These are phyloP conservation scores for Coemansia sp. DNA, from an alignment of 192 early-diverging fungal species.

Conservation along the genomic window DNA sequence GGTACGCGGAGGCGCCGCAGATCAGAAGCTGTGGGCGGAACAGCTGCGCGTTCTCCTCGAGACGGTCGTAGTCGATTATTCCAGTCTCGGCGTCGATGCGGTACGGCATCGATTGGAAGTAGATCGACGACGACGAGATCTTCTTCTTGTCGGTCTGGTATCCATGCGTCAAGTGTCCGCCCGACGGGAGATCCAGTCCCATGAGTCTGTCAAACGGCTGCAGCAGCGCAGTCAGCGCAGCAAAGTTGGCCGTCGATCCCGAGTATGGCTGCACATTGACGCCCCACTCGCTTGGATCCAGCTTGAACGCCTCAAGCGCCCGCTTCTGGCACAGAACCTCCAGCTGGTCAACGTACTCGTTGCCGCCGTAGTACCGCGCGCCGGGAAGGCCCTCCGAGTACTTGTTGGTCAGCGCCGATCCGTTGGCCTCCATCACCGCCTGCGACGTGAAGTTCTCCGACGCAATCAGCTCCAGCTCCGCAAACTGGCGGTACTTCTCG, in stretches of 20 bases:
- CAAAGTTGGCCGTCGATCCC: conserved; percentile 98
- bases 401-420: conserved; percentile 99
- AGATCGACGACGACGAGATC: conserved; percentile 99
- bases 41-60: conserved; percentile 90
- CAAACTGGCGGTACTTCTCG: conserved; percentile 98
- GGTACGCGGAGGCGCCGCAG: conserved; percentile 98
- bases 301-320: conserved; percentile 90
- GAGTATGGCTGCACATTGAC: conserved; percentile 99
- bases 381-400: conserved; percentile 99
- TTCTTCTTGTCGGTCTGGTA: conserved; percentile 99
- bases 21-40: conserved; percentile 99
- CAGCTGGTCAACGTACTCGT: conserved; percentile 95
- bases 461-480: conserved; percentile 97
- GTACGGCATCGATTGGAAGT: conserved; percentile 99
- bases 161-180: conserved; percentile 99
- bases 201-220: conserved; percentile 98
- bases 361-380: conserved; percentile 99
- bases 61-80: conserved; percentile 90
- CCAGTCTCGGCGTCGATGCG: conserved; percentile 89
- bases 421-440: conserved; percentile 99
- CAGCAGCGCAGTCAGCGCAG: conserved; percentile 93
- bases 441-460: conserved; percentile 99
- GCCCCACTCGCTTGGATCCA: conserved; percentile 91
- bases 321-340: conserved; percentile 96
- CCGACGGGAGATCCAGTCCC: conserved; percentile 99